Evolutionary conservation across 2,329 filamentous ascomycete species (phyloP).

Genomic region (Parafenestella ontariensis): DNA sequence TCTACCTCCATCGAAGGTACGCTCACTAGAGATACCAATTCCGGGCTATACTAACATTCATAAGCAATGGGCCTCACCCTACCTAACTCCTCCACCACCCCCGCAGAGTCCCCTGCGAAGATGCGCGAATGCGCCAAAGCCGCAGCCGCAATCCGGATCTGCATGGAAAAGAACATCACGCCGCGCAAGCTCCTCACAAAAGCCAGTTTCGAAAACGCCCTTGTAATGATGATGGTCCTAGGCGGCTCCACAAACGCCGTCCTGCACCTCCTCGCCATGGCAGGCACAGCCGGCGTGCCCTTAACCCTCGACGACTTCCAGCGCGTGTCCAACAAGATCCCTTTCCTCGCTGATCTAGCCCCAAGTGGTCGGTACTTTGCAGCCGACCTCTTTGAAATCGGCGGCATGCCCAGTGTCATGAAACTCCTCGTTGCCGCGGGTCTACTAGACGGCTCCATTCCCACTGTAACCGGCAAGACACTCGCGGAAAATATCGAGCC

Average conservation of each 20-base stretch:
- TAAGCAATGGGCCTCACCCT: slow-evolving; percentile 81
- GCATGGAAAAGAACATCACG: slow-evolving; percentile 82
- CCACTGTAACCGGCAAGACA: slow-evolving; percentile 84
- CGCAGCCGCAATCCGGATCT: slow-evolving; percentile 77
- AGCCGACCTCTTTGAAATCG: slow-evolving; percentile 85
- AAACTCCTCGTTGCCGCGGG: slow-evolving; percentile 81
- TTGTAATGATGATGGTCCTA: slow-evolving; percentile 90
- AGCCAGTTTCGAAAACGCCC: slow-evolving; percentile 82
- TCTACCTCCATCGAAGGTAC: slow-evolving; percentile 78
- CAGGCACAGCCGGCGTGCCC: slow-evolving; percentile 78
- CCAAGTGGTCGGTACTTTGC: slow-evolving; percentile 86
- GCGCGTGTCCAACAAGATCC: slow-evolving; percentile 80
- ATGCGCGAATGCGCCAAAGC: slow-evolving; percentile 84
- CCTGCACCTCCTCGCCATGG: slow-evolving; percentile 89
- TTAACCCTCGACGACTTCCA: slow-evolving; percentile 84
- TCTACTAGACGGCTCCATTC: slow-evolving; percentile 77
- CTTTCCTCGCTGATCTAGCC: slow-evolving; percentile 84
- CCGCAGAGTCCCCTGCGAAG: slow-evolving; percentile 81
- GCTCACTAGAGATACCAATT: neutral
- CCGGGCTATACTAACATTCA: slow-evolving; percentile 7
- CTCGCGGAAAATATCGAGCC: slow-evolving; percentile 80
- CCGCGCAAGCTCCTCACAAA: slow-evolving; percentile 82
- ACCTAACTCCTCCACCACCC: slow-evolving; percentile 83
- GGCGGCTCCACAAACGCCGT: slow-evolving; percentile 90
- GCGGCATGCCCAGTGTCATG: slow-evolving; percentile 83